These are phyloP conservation scores for Parietaria judaica DNA, from an alignment of 306 rosid species.

Conservation along the genomic window DNA sequence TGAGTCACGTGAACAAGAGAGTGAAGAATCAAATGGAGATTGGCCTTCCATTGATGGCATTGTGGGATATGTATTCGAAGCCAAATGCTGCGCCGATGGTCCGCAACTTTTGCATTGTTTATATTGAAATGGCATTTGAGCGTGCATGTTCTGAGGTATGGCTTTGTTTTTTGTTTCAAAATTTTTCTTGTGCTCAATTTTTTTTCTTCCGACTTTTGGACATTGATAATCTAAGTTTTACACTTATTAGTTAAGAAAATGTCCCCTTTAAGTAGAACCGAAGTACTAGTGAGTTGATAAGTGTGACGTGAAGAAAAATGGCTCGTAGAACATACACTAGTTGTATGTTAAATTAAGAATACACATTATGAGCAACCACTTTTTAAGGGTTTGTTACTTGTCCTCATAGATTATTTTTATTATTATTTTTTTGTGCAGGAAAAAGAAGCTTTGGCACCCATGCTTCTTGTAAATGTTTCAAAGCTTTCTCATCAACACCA, in stretches of 20 bases:
- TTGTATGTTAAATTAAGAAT: too few relatives aligned
- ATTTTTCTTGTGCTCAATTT: conserved; percentile 3
- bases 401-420: not conserved
- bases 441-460: conserved; percentile 72
- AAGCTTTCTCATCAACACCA: conserved; percentile 86
- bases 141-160: conserved; percentile 56
- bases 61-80: conserved; percentile 72
- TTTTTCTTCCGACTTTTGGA: not conserved
- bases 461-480: conserved; percentile 64
- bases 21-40: conserved; percentile 80
- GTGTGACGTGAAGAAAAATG: too few relatives aligned
- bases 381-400: too few relatives aligned
- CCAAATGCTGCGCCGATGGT: conserved; percentile 59
- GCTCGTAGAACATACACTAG: too few relatives aligned
- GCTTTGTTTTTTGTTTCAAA: conserved; percentile 5
- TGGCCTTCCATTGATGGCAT: conserved; percentile 70
- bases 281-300: too few relatives aligned
- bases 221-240: too few relatives aligned
- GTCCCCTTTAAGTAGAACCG: too few relatives aligned
- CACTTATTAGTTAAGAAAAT: too few relatives aligned
- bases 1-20: conserved; percentile 97
- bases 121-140: conserved; percentile 91
- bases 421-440: conserved; percentile 39
- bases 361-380: too few relatives aligned
- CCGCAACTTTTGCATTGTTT: conserved; percentile 89